These are phyloP conservation scores for Musa acuminata DNA, from an alignment of 176 grass and related monocot species.

Conservation along the genomic window DNA sequence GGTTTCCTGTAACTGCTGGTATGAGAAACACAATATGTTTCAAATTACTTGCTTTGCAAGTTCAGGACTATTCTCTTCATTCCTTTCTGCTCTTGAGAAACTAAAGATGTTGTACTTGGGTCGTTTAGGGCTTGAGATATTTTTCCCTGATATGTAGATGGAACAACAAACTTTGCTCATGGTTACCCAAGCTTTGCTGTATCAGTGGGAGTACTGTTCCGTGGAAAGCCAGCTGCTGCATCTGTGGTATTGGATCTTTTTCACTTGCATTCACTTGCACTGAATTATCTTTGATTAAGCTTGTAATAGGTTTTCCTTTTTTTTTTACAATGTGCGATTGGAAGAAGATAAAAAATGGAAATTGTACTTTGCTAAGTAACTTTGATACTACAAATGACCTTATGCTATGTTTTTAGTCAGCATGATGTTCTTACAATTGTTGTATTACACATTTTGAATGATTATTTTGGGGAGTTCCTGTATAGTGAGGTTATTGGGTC, in stretches of 20 bases:
- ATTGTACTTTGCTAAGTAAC: not conserved
- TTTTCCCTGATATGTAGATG: conserved; percentile 44
- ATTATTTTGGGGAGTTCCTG: not conserved
- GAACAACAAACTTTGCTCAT: conserved; percentile 98
- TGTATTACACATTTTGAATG: not conserved
- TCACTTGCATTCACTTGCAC: not conserved
- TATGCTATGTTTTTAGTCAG: not conserved
- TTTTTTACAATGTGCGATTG: not conserved
- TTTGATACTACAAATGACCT: not conserved
- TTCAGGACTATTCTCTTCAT: not conserved
- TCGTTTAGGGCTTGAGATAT: not conserved
- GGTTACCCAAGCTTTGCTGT: conserved; percentile 97
- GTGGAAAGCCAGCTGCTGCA: conserved; percentile 81
- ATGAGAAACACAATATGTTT: conserved; percentile 1
- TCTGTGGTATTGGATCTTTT: conserved; percentile 55
- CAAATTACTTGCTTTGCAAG: not conserved
- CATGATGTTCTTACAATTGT: not conserved
- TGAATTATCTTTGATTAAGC: not conserved
- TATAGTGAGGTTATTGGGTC: not conserved
- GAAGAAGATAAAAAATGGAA: not conserved
- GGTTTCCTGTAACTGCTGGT: not conserved
- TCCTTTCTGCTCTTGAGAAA: not conserved
- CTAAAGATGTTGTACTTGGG: not conserved
- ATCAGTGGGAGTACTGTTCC: conserved; percentile 84
- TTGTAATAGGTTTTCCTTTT: not conserved